phyloP scores from a whole-genome alignment of 2,329 filamentous ascomycete species.

The Corynespora cassiicola region DNA sequence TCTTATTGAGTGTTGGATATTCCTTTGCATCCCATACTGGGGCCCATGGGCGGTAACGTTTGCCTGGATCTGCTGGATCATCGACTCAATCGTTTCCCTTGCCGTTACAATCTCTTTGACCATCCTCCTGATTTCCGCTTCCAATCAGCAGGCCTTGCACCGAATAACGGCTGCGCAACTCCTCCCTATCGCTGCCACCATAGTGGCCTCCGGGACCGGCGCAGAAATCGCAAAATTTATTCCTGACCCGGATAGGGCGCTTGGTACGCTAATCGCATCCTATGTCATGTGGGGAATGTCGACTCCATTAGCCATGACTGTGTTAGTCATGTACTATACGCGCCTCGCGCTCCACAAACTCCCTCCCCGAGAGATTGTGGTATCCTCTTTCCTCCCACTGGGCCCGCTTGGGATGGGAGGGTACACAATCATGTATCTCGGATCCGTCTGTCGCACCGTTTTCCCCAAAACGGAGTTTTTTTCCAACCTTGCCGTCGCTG shows the following conservation, averaged over 20 bases:
- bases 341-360: conserved; percentile 71
- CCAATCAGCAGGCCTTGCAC: conserved; percentile 35
- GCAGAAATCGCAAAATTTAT: conserved; percentile 69
- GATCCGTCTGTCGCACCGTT: conserved; percentile 50
- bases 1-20: conserved; percentile 69
- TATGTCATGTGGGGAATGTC: conserved; percentile 75
- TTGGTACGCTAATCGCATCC: conserved; percentile 68
- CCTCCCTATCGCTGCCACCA: conserved; percentile 70
- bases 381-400: conserved; percentile 71
- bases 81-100: conserved; percentile 54
- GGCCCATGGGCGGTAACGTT: conserved; percentile 59
- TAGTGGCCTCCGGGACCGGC: conserved; percentile 70
- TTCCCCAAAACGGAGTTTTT: conserved; percentile 50
- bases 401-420: conserved; percentile 72
- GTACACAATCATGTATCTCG: conserved; percentile 63
- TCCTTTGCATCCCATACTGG: conserved; percentile 67
- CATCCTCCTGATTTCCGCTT: conserved; percentile 61
- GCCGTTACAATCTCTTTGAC: conserved; percentile 54
- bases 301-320: conserved; percentile 64
- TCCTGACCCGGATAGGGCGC: conserved; percentile 59
- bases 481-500: conserved; percentile 48
- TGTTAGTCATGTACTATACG: conserved; percentile 73
- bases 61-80: conserved; percentile 59
- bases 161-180: conserved; percentile 69
- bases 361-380: conserved; percentile 70